Evolutionary conservation across 139 green algal species (phyloP).

Genomic region (Edaphochlamys debaryana): DNA sequence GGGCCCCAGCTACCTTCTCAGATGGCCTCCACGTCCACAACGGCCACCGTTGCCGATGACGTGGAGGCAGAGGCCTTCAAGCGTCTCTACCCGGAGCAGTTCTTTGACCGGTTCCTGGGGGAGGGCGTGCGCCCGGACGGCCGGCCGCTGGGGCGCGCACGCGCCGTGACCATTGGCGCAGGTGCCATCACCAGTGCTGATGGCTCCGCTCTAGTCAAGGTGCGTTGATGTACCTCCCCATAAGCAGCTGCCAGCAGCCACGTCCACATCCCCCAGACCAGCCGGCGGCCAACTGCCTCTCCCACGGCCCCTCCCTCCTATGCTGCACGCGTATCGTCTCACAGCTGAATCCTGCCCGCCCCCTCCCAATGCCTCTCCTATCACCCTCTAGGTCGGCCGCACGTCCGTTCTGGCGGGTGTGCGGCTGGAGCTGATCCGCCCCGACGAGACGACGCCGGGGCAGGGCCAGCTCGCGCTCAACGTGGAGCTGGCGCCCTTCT

Average conservation of each 20-base stretch:
- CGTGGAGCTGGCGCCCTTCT: conserved; percentile 79
- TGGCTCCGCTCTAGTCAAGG: conserved; percentile 75
- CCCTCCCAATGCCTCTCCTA: too few species aligned
- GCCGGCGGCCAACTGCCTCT: too few species aligned
- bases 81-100: conserved; percentile 80
- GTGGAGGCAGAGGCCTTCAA: conserved; percentile 75
- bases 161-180: conserved; percentile 66
- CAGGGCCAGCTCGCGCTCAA: conserved; percentile 57
- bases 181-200: conserved; percentile 70
- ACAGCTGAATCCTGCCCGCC: too few species aligned
- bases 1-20: too few species aligned
- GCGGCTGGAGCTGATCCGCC: conserved; percentile 67
- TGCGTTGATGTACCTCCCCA: too few species aligned
- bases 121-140: conserved; percentile 77
- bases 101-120: conserved; percentile 67
- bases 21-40: too few species aligned
- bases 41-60: conserved; percentile 2
- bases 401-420: conserved; percentile 77
- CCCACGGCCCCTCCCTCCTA: too few species aligned
- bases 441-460: conserved; percentile 52
- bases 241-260: too few species aligned
- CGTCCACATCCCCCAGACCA: too few species aligned
- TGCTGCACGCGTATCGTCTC: too few species aligned
- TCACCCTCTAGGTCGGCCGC: conserved; percentile 48
- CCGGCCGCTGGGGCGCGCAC: conserved; percentile 62